Percentiles rank a stretch among this genome's conserved stretches.
These are phyloP conservation scores for Hypoxylon sp. DNA, from an alignment of 2,329 filamentous ascomycete species.

Conservation along the genomic window DNA sequence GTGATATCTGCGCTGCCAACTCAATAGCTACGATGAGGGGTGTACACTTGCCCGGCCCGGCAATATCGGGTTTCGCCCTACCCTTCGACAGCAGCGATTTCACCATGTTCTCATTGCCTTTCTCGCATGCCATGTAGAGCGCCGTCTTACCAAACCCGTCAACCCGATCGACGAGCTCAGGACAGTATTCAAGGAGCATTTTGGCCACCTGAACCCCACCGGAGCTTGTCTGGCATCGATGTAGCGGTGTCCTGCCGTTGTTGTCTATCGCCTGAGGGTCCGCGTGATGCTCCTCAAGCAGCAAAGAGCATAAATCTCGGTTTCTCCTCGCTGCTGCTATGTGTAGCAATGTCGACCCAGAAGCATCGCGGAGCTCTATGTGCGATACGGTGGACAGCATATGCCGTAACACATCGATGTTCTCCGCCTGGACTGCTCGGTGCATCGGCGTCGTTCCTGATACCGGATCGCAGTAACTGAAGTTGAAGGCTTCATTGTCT, in stretches of 20 bases:
- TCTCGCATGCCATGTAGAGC: slow-evolving; percentile 50
- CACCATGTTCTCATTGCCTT: slow-evolving; percentile 50
- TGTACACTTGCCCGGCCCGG: slow-evolving; percentile 42
- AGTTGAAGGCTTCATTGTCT: slow-evolving; percentile 43
- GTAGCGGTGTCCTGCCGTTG: slow-evolving; percentile 44
- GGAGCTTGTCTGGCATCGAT: slow-evolving; percentile 46
- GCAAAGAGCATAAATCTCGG: slow-evolving; percentile 45
- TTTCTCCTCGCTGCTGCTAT: slow-evolving; percentile 51
- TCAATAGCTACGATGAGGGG: slow-evolving; percentile 49
- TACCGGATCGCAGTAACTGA: slow-evolving; percentile 43
- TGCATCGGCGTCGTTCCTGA: slow-evolving; percentile 47
- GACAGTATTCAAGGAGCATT: slow-evolving; percentile 43
- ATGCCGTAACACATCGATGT: slow-evolving; percentile 45
- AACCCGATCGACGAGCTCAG: slow-evolving; percentile 37
- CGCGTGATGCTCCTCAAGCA: slow-evolving; percentile 47
- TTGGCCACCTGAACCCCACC: slow-evolving; percentile 47
- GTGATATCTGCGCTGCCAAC: slow-evolving; percentile 37
- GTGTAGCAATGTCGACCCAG: slow-evolving; percentile 48
- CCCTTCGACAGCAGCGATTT: slow-evolving; percentile 39
- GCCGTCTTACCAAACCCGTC: slow-evolving; percentile 49
- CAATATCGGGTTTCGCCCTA: slow-evolving; percentile 46
- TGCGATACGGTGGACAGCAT: slow-evolving; percentile 46
- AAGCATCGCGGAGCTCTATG: slow-evolving; percentile 43
- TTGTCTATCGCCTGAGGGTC: slow-evolving; percentile 47
- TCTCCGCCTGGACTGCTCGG: slow-evolving; percentile 43